Conservation (phyloP, 306 rosid species). For the Ceratonia siliqua region DNA sequence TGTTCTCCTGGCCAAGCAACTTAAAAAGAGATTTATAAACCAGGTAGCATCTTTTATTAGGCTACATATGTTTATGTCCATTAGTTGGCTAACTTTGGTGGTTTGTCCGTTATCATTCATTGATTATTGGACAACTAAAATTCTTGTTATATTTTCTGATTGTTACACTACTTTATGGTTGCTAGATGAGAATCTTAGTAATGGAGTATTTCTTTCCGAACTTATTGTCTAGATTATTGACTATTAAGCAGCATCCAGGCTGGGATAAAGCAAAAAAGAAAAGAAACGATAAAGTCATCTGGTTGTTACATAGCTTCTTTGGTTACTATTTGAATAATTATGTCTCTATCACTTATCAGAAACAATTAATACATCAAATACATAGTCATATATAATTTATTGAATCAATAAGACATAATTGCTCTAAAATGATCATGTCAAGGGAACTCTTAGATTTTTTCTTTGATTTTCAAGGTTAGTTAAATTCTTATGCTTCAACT, state of each 20-base stretch:
- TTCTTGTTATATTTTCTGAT: neutral
- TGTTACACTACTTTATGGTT: neutral
- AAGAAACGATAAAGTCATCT: too few species aligned
- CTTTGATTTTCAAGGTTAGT: neutral
- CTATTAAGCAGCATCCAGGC: neutral
- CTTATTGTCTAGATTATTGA: neutral
- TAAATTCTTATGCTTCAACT: neutral
- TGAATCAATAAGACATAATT: neutral
- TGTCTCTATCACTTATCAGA: neutral
- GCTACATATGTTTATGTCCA: slow-evolving; percentile 5
- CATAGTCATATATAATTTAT: neutral
- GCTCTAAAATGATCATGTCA: neutral
- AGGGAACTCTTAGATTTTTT: neutral
- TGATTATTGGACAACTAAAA: neutral
- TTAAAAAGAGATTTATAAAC: slow-evolving; percentile 58
- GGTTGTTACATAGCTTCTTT: too few species aligned
- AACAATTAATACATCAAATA: neutral
- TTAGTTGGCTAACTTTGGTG: neutral
- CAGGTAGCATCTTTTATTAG: slow-evolving; percentile 56
- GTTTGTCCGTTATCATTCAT: slow-evolving; percentile 6
- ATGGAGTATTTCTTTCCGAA: neutral
- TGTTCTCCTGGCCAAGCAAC: slow-evolving; percentile 61
- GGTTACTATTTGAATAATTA: neutral
- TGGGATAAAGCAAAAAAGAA: neutral
- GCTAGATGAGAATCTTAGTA: neutral